Percentiles rank a stretch among this genome's conserved stretches.
Conservation (phyloP, 345 rosid species). For the Sapria himalayana region DNA sequence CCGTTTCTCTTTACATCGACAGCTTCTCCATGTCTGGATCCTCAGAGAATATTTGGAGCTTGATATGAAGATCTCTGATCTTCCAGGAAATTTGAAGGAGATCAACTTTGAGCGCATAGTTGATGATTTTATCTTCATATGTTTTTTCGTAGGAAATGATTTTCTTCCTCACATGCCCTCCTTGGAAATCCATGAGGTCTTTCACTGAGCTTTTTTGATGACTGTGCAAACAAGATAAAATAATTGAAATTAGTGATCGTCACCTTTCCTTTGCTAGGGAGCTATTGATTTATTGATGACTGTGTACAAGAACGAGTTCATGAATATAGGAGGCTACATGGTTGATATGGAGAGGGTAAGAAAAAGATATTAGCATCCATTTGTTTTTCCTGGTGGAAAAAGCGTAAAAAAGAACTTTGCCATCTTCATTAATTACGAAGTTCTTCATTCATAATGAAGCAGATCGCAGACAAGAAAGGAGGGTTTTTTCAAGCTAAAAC, state of each 20-base stretch:
- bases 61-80: conserved; percentile 7
- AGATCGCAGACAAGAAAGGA: conserved; percentile 5
- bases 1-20: not conserved
- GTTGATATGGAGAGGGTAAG: conserved; percentile 14
- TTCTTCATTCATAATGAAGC: too few relatives aligned
- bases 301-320: conserved; percentile 13
- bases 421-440: too few relatives aligned
- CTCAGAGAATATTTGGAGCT: conserved; percentile 12
- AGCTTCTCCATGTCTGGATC: conserved; percentile 12
- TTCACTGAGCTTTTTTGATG: not conserved
- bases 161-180: conserved; percentile 15
- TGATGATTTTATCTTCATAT: conserved; percentile 18
- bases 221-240: not conserved
- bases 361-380: not conserved
- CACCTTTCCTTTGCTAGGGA: conserved; percentile 9
- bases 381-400: too few relatives aligned
- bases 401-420: too few relatives aligned
- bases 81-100: conserved; percentile 2
- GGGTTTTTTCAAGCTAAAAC: conserved; percentile 7
- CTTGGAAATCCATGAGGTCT: conserved; percentile 10
- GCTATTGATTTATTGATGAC: conserved; percentile 14
- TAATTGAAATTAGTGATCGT: not conserved
- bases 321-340: conserved; percentile 14
- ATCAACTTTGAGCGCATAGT: conserved; percentile 13
- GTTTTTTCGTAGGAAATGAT: conserved; percentile 19